Percentiles rank a stretch among this genome's conserved stretches.
Conservation (phyloP, 2,329 filamentous ascomycete species). For the Alternaria triticina region DNA sequence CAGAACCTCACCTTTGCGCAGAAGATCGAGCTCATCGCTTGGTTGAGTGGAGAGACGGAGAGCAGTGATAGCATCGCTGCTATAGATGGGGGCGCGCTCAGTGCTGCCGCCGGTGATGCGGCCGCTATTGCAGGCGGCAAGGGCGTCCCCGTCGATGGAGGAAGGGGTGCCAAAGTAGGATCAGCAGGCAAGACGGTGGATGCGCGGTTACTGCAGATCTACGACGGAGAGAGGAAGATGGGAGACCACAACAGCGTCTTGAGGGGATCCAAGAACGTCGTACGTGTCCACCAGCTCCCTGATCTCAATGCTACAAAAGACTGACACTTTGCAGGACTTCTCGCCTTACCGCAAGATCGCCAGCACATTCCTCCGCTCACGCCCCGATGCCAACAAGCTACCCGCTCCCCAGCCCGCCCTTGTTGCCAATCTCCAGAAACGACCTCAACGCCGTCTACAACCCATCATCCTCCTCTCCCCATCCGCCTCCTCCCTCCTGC, state of each 20-base stretch:
- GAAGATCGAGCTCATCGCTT: constrained; percentile 88
- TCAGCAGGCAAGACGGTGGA: constrained; percentile 62
- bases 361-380: constrained; percentile 70
- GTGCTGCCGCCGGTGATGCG: constrained; percentile 56
- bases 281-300: constrained; percentile 53
- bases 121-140: constrained; percentile 60
- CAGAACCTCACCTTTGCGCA: constrained; percentile 92
- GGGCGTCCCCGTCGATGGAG: constrained; percentile 47
- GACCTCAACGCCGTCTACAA: constrained; percentile 56
- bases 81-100: constrained; percentile 67
- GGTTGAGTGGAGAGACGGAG: constrained; percentile 82
- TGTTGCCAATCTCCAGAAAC: constrained; percentile 50
- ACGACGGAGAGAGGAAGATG: constrained; percentile 88
- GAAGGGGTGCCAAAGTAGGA: constrained; percentile 46
- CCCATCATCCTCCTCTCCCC: constrained; percentile 98
- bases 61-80: constrained; percentile 92
- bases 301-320: background rate
- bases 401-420: constrained; percentile 44
- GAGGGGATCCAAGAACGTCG: constrained; percentile 85
- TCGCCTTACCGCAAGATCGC: constrained; percentile 89
- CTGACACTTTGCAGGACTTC: constrained; percentile 72
- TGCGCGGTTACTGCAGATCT: constrained; percentile 84
- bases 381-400: constrained; percentile 49
- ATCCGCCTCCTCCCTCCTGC: constrained; percentile 90
- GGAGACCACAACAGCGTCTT: constrained; percentile 90